Evolutionary conservation across 495 filamentous ascomycete genomes (phyloP), one percentile per base, ranked within the genome.

Genomic region (Penicillium canariense): DNA sequence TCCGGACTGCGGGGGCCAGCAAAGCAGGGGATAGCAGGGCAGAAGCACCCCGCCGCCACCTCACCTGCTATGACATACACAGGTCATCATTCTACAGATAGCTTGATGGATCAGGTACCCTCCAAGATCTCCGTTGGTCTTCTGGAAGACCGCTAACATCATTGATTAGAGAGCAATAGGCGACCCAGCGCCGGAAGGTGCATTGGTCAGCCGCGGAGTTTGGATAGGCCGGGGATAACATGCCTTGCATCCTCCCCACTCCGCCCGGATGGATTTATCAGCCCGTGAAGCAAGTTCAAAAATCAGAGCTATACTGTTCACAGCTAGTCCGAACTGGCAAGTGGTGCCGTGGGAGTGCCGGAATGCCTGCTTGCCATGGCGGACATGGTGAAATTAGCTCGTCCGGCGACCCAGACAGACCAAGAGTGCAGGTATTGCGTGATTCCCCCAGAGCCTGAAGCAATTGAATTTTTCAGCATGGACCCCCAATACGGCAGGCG

Each of bases 351-450:
- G n/a, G n/a, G n/a, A n/a, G n/a, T n/a, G n/a, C 28, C 18, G 43
- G 50, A 44, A 43, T 38, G 55, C 36, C n/a, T 52, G 48, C 26
- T 14, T 28, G 11, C 14, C 11, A 46, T 7, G 58, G 10, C 12
- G 49, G 26, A 12, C 14, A 20, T 8, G 14, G 15, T 31, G 1
- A 43, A 34, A 43, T 9, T 28, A 36, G 36, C 17, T 7, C 27
- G 9, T 69, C n/a, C 54, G 63, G 69, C 18, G 5, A 9, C 15
- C 54, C 43, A 55, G 44, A 68, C 42, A 9, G 25, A 66, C 72
- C 68, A 34, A 20, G 32, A 11, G 55, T 22, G 74, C 72, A 73
- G 54, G 48, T 65, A 75, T 75, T 68, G 74, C 71, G 71, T 75
- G 74, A 67, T 75, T 68, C 63, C 49, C 44, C 36, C 25, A 23